Base-by-base conservation (phyloP, 1,284 basidiomycete genomes). In the Wallemia hederae region DNA sequence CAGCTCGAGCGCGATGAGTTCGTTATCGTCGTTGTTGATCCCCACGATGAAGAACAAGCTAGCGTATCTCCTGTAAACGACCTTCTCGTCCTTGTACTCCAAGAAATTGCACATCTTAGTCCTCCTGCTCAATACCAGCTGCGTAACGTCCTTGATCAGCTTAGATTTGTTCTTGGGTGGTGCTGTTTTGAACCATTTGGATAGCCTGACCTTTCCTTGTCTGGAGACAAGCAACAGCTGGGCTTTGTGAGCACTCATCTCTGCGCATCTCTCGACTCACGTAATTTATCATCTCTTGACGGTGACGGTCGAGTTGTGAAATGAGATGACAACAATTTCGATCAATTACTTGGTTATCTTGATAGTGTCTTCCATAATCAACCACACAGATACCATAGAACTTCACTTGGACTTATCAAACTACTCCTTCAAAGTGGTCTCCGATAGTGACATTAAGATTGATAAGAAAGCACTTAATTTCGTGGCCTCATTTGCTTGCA, bases 41-140 rank as follows among this genome's bases (percentile, higher is more conserved):
- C 92, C 91, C 65, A 82, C 85, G 55, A 99, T 87, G 74, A 99
- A 99, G 79, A 99, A 99, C 55, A 99, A 74, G 19, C 89, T 94
- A 1, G 94, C 94, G 69, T 99, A 99, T 69, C 94, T 80, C 61
- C 94, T 77, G 73, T 99, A 99, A 14, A 98, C 89, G 62, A 99
- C 88, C 74, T 96, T 94, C 76, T 61, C 65, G 88, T 91, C 91
- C 75, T 98, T 98, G 77, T 98, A 98, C 71, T 99, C 94, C 60
- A 99, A 73, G 69, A 99, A 90, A 73, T 99, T 99, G 72, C 92
- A 98, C 94, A 98, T 99, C 66, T 90, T 78, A 59, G 94, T 96
- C 65, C 94, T 78, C 57, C 94, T 79, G 56, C 90, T 90, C 25
- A 99, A 79, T 19, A 99, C 94, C 58, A 98, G 79, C 73, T 99